These are phyloP conservation scores for Isabelozyma heimii DNA, from an alignment of 805 yeast genomes.

Conservation along the genomic window DNA sequence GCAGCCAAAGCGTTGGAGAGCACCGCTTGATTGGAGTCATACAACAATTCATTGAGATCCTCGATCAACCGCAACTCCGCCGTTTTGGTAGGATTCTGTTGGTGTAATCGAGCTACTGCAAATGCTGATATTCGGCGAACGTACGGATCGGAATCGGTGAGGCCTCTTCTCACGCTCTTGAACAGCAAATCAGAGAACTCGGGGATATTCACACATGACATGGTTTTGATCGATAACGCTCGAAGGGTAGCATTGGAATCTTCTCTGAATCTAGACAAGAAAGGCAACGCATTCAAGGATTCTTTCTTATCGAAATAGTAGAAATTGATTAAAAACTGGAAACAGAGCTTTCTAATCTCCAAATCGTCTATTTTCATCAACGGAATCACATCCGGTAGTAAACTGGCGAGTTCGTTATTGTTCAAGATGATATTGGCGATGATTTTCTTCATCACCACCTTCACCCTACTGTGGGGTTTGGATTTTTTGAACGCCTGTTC, in stretches of 20 bases:
- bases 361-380: conserved; percentile 57
- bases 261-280: conserved; percentile 51
- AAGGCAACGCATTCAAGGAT: conserved; percentile 53
- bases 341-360: conserved; percentile 70
- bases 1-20: conserved; percentile 73
- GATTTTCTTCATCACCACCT: conserved; percentile 56
- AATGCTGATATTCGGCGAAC: conserved; percentile 70
- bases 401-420: conserved; percentile 66
- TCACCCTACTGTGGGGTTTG: conserved; percentile 36
- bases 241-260: conserved; percentile 49
- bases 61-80: conserved; percentile 43
- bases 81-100: conserved; percentile 48
- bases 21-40: conserved; percentile 57
- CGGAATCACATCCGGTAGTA: conserved; percentile 62
- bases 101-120: conserved; percentile 66
- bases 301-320: conserved; percentile 56
- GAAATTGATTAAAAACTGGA: conserved; percentile 61
- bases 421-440: conserved; percentile 83
- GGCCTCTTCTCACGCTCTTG: conserved; percentile 28
- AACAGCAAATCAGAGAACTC: conserved; percentile 50
- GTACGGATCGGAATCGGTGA: conserved; percentile 50
- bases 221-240: conserved; percentile 61
- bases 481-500: conserved; percentile 43
- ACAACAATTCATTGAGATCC: conserved; percentile 49
- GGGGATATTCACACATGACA: conserved; percentile 56